Base-by-base conservation (phyloP, 1,284 basidiomycete genomes). In the Entoloma clypeatum region DNA sequence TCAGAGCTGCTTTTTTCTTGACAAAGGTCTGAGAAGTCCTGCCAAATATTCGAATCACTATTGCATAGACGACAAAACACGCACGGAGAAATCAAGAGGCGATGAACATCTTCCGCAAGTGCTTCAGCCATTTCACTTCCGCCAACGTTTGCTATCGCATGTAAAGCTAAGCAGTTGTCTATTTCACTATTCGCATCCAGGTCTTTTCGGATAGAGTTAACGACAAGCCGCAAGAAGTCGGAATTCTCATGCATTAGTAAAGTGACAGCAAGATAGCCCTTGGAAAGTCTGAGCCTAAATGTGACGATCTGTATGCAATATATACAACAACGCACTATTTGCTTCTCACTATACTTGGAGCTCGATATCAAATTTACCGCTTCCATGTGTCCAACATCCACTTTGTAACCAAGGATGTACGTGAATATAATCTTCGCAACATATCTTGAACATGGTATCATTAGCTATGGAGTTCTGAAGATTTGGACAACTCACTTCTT, bases 341-440 rank as follows among this genome's bases (percentile, higher is more conserved):
- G 96, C 68, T 99, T 99, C 70, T 99, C 96, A 55, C 89, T 93
- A 63, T 99, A 99, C 60, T 96, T 98, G 32, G 80, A 69, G 59
- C 91, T 94, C 26, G 94, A 88, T 55, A 99, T 97, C 52, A 99
- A 77, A 64, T 99, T 97, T 55, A 99, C 90, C 9, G 96, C 95
- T 60, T 99, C 95, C 93, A 99, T 96, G 63, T 99, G 95, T 4
- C 96, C 96, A 24, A 99, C 81, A 60, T 99, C 96, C 55, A 99
- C 94, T 65, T 94, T 94, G 72, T 99, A 99, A 23, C 96, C 96
- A 45, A 99, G 75, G 53, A 99, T 99, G 59, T 97, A 98, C 13
- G 96, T 98, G 72, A 99, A 99, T 48, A 99, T 87, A 56, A 99
- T 95, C 71, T 99, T 98, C 45, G 87, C 82, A 29, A 90, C 84